Evolutionary conservation across 2,329 filamentous ascomycete genomes (phyloP).

Genomic region (Neonectria faginata): DNA sequence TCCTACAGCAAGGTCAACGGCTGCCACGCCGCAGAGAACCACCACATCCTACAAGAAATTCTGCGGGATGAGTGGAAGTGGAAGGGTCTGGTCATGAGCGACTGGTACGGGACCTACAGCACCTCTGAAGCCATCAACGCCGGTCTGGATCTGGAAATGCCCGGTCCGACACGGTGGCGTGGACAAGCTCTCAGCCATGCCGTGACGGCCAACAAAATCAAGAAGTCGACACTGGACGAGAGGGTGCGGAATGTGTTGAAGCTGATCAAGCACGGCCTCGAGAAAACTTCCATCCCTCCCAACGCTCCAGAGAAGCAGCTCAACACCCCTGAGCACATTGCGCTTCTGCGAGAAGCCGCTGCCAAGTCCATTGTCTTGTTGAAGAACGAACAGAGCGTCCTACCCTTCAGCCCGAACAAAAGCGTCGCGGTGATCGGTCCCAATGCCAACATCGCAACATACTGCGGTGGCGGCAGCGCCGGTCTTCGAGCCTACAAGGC

Average conservation of each 20-base stretch:
- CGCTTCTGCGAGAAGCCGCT: conserved; percentile 54
- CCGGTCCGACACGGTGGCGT: conserved; percentile 49
- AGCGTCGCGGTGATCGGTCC: conserved; percentile 64
- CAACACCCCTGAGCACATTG: conserved; percentile 41
- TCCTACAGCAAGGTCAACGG: conserved; percentile 47
- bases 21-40: conserved; percentile 39
- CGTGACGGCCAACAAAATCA: conserved; percentile 46
- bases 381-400: conserved; percentile 27
- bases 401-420: conserved; percentile 21
- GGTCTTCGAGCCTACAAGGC: conserved; percentile 48
- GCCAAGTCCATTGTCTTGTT: conserved; percentile 70
- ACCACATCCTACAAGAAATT: conserved; percentile 39
- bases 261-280: conserved; percentile 44
- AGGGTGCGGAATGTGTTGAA: conserved; percentile 49
- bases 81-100: conserved; percentile 51
- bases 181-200: conserved; percentile 40
- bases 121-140: conserved; percentile 47
- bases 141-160: conserved; percentile 53
- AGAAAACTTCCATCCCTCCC: conserved; percentile 26
- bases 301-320: conserved; percentile 31
- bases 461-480: conserved; percentile 50
- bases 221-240: conserved; percentile 42
- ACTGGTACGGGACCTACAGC: conserved; percentile 51
- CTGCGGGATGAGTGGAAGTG: conserved; percentile 51
- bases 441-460: conserved; percentile 57